Percentiles rank a stretch among this genome's conserved stretches.
These are phyloP conservation scores for Saturnispora dispora DNA, from an alignment of 805 yeast species.

Conservation along the genomic window DNA sequence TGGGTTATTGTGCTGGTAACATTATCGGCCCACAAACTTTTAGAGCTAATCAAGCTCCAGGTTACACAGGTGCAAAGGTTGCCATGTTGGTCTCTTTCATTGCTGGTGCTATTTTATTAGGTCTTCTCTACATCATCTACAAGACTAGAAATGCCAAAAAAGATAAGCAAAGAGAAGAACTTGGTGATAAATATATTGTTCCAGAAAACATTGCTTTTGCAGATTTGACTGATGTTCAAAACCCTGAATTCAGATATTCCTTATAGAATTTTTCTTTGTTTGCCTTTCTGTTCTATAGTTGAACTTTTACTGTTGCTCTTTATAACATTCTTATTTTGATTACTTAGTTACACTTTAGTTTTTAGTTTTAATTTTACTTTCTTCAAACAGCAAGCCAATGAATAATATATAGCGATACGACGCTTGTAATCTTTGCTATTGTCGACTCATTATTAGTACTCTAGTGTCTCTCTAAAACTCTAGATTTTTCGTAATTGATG, in stretches of 20 bases:
- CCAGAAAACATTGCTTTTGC: conserved; percentile 31
- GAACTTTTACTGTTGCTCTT: not conserved
- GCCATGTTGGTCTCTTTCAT: conserved; percentile 39
- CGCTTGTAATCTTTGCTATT: too few relatives aligned
- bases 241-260: conserved; percentile 29
- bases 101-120: conserved; percentile 12
- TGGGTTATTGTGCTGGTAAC: conserved; percentile 56
- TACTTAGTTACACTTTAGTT: not conserved
- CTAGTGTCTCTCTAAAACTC: too few relatives aligned
- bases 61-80: conserved; percentile 45
- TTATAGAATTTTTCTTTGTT: not conserved
- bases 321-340: not conserved
- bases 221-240: conserved; percentile 38
- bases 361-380: not conserved
- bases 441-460: too few relatives aligned
- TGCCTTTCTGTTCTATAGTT: not conserved
- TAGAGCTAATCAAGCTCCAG: conserved; percentile 44
- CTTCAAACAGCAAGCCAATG: too few relatives aligned
- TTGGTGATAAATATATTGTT: not conserved
- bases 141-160: conserved; percentile 12
- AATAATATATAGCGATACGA: too few relatives aligned
- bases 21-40: conserved; percentile 67
- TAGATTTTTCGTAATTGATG: too few relatives aligned
- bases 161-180: conserved; percentile 1
- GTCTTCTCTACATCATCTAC: conserved; percentile 15